These are phyloP conservation scores for Orbilia brochopaga DNA, from an alignment of 2,329 filamentous ascomycete genomes.

Conservation along the genomic window DNA sequence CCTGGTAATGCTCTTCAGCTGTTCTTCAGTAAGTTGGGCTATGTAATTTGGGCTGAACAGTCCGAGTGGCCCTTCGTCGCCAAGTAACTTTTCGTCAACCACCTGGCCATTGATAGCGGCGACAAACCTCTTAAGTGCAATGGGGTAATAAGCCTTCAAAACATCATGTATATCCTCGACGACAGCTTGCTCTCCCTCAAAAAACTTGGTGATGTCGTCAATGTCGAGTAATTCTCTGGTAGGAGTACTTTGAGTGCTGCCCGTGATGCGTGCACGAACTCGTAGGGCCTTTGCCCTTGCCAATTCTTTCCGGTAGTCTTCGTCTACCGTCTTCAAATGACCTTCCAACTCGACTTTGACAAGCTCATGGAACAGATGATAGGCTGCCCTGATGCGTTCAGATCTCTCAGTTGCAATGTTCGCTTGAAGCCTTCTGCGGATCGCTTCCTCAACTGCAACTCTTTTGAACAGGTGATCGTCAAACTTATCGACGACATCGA, in stretches of 20 bases:
- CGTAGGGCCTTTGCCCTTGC: constrained; percentile 55
- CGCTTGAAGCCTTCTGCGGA: constrained; percentile 60
- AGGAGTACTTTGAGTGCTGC: constrained; percentile 1
- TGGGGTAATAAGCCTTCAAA: constrained; percentile 68
- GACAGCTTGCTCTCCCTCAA: constrained; percentile 51
- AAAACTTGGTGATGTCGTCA: constrained; percentile 29
- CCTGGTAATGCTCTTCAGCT: constrained; percentile 66
- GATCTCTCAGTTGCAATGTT: constrained; percentile 61
- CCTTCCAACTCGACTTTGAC: constrained; percentile 62
- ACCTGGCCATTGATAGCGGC: constrained; percentile 69
- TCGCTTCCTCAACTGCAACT: constrained; percentile 60
- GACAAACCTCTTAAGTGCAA: constrained; percentile 67
- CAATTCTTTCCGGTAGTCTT: constrained; percentile 62
- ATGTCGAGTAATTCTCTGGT: constrained; percentile 19
- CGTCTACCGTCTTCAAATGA: constrained; percentile 63
- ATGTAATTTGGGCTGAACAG: constrained; percentile 64
- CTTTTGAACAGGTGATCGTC: constrained; percentile 59
- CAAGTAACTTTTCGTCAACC: constrained; percentile 62
- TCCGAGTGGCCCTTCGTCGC: constrained; percentile 61
- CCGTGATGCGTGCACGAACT: background rate
- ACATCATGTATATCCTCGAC: constrained; percentile 66
- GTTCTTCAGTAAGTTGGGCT: constrained; percentile 59
- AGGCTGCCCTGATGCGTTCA: constrained; percentile 61
- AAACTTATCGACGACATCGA: constrained; percentile 54
- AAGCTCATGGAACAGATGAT: constrained; percentile 63